These are phyloP conservation scores for Starmerella bacillaris DNA, from an alignment of 805 yeast species.

Conservation along the genomic window DNA sequence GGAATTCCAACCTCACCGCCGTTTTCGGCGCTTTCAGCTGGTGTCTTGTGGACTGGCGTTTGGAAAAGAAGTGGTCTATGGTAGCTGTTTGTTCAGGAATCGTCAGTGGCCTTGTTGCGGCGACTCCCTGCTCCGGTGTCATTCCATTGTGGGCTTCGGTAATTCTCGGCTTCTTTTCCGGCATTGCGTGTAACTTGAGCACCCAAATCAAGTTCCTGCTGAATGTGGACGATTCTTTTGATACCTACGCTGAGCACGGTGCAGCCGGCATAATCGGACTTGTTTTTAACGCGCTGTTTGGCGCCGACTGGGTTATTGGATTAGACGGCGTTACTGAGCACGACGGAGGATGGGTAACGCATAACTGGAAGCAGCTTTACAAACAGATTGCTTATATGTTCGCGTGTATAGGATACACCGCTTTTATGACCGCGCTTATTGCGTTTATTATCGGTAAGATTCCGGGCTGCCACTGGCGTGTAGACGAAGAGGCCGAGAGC, in stretches of 20 bases:
- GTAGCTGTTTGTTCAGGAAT: slow-evolving; percentile 92
- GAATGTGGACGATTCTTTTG: slow-evolving; percentile 79
- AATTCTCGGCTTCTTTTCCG: slow-evolving; percentile 63
- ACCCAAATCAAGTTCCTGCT: slow-evolving; percentile 73
- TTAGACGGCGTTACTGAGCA: slow-evolving; percentile 75
- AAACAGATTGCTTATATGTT: slow-evolving; percentile 69
- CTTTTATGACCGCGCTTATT: slow-evolving; percentile 57
- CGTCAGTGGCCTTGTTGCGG: slow-evolving; percentile 90
- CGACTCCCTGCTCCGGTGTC: slow-evolving; percentile 85
- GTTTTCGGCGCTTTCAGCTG: slow-evolving; percentile 82
- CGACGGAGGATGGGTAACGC: slow-evolving; percentile 81
- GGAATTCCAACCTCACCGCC: slow-evolving; percentile 82
- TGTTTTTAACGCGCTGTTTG: slow-evolving; percentile 76
- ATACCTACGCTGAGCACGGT: slow-evolving; percentile 97
- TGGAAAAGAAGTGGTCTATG: slow-evolving; percentile 81
- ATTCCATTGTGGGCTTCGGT: slow-evolving; percentile 87
- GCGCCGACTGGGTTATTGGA: slow-evolving; percentile 72
- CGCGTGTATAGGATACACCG: slow-evolving; percentile 59
- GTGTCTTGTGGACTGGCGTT: slow-evolving; percentile 76
- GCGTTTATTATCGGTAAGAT: slow-evolving; percentile 57
- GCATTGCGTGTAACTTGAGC: slow-evolving; percentile 71
- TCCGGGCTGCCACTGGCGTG: slow-evolving; percentile 69
- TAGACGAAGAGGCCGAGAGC: slow-evolving; percentile 69
- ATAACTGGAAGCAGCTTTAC: slow-evolving; percentile 80
- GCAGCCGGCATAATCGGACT: slow-evolving; percentile 85